Evolutionary conservation across 306 rosid species (phyloP).

Genomic region (Rosa rugosa): DNA sequence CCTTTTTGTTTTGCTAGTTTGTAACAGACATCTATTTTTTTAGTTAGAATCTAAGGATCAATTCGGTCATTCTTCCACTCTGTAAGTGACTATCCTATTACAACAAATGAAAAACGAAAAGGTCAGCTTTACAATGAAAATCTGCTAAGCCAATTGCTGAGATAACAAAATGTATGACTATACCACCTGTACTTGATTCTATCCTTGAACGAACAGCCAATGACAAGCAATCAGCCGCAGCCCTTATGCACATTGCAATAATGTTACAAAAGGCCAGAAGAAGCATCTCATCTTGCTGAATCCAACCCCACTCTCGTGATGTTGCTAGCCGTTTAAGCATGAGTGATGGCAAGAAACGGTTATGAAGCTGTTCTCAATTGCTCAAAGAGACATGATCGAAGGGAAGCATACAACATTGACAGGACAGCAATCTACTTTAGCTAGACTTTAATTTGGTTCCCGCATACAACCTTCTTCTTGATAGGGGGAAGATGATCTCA

Average conservation of each 20-base stretch:
- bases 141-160: neutral
- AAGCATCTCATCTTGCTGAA: neutral
- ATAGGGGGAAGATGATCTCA: slow-evolving; percentile 69
- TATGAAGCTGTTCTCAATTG: neutral
- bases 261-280: neutral
- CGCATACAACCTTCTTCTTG: slow-evolving; percentile 45
- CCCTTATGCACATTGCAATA: neutral
- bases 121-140: neutral
- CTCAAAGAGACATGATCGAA: neutral
- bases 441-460: slow-evolving; percentile 56
- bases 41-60: neutral
- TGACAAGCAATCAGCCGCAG: neutral
- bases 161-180: neutral
- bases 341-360: neutral
- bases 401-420: neutral
- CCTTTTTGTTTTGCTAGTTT: neutral
- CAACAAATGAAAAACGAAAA: neutral
- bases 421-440: slow-evolving; percentile 38
- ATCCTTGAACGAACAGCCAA: neutral
- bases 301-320: neutral
- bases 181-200: neutral
- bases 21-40: neutral
- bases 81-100: neutral
- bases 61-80: neutral
- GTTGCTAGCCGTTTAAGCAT: neutral